A percentile compares a stretch with the other conserved stretches of the same genome.
These are phyloP conservation scores for Moesziomyces parantarcticus DNA, from an alignment of 1,284 basidiomycete species.

Conservation along the genomic window DNA sequence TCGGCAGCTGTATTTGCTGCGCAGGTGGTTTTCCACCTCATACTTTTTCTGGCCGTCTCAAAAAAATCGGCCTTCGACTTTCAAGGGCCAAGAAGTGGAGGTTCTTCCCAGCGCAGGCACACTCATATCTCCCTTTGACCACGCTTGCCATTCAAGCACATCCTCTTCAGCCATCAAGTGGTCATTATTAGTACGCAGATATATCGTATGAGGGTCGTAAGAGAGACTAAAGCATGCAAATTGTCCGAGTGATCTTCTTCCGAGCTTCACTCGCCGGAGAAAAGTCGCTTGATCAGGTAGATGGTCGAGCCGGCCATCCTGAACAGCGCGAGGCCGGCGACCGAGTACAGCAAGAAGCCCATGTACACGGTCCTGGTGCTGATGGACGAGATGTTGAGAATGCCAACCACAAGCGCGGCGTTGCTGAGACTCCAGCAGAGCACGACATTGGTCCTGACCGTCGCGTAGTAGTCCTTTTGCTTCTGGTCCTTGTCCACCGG, in stretches of 20 bases:
- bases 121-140: too few species aligned
- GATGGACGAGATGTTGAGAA: constrained; percentile 56
- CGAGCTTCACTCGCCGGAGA: constrained; percentile 50
- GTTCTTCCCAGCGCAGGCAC: too few species aligned
- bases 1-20: too few species aligned
- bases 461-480: constrained; percentile 69
- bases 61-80: too few species aligned
- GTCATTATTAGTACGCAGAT: too few species aligned
- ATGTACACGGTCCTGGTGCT: constrained; percentile 57
- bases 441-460: constrained; percentile 89
- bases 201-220: too few species aligned
- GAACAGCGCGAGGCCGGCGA: constrained; percentile 59
- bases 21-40: too few species aligned
- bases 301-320: constrained; percentile 52
- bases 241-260: neutral
- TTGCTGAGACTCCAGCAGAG: constrained; percentile 76
- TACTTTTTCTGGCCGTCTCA: too few species aligned
- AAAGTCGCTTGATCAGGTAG: constrained; percentile 57
- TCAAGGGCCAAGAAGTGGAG: too few species aligned
- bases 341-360: constrained; percentile 62
- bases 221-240: neutral
- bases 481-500: constrained; percentile 55
- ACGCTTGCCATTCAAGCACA: too few species aligned
- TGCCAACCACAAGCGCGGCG: constrained; percentile 60
- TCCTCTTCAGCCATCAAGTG: too few species aligned